Evolutionary conservation across 306 rosid genomes (phyloP), one percentile per base, ranked within the genome.

Genomic region (Spatholobus suberectus): DNA sequence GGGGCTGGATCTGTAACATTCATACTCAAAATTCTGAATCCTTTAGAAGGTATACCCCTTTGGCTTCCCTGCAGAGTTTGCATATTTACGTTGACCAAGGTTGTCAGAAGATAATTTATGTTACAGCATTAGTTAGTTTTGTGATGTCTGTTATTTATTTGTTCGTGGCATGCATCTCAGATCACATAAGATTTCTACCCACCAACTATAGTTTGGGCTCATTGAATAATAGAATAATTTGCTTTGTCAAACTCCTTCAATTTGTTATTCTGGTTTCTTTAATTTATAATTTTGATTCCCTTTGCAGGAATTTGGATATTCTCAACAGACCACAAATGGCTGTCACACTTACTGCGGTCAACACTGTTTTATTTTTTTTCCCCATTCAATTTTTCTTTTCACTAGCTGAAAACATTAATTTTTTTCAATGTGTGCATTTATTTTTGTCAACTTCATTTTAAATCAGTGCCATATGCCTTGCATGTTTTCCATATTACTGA

Each of bases 1-100:
- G 99, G 98, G 99, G 98, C 54, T 96, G 99, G 98, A 91, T 90
- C 82, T 96, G 98, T 87, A 96, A 90, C 85, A 83, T 88, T 78
- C 92, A 90, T 85, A 40, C 78, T 76, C 85, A 81, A 83, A 88
- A 90, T 87, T 89, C 94, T 47, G 89, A 87, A 81, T 88, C 95
- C 80, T 94, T 91, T 81, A 87, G 85, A 87, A 87, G 96, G 97
- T 96, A 81, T 41, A 70, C 78, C 29, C 65, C 17, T 43, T 59
- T 47, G 17, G 71, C 54, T 80, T 11, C 43, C 72, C 69, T 9
- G 68, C 41, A 38, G 74, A 70, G 62, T 65, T 66, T 75, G 32
- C 40, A 65, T 18, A 55, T 11, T 47, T 80, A 66, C 69, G 73
- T 41, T 81, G 51, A 71, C 49, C 63, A 71, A 27, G 73, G 47